Evolutionary conservation across 2,329 filamentous ascomycete genomes (phyloP).

Genomic region (Penicillium sp.): DNA sequence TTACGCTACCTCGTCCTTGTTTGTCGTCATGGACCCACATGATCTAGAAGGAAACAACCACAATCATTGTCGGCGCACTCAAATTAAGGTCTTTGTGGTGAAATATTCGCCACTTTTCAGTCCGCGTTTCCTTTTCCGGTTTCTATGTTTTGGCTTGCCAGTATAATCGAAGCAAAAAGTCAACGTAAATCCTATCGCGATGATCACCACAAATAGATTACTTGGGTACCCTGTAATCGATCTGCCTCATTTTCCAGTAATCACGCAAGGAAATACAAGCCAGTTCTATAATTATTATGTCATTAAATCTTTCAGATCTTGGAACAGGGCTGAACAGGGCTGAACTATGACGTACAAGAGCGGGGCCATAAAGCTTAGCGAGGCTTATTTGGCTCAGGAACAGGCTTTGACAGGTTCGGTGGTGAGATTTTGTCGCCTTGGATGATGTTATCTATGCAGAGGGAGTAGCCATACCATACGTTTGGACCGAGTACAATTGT

Average conservation of each 20-base stretch:
- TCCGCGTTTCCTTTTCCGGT: no score
- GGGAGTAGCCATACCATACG: no score
- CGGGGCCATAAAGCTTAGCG: conserved; percentile 21
- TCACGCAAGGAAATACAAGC: neutral
- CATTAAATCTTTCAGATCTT: neutral
- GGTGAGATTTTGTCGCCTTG: no score
- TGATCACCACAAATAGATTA: neutral
- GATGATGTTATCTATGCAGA: no score
- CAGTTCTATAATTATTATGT: neutral
- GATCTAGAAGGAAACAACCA: neutral
- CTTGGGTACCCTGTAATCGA: neutral
- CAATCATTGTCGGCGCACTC: neutral
- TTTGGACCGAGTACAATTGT: no score
- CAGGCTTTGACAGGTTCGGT: neutral
- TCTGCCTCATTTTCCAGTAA: neutral
- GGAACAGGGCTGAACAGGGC: conserved; percentile 8
- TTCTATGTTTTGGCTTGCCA: no score
- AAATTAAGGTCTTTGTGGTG: neutral
- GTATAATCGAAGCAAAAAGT: no score
- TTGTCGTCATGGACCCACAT: neutral
- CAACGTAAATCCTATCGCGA: neutral
- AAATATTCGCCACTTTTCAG: neutral
- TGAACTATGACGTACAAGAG: conserved; percentile 15
- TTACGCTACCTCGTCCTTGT: neutral
- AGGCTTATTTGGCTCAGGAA: conserved; percentile 13